These are phyloP conservation scores for Arthrobotrys conoides DNA, from an alignment of 2,329 filamentous ascomycete genomes.

Conservation along the genomic window DNA sequence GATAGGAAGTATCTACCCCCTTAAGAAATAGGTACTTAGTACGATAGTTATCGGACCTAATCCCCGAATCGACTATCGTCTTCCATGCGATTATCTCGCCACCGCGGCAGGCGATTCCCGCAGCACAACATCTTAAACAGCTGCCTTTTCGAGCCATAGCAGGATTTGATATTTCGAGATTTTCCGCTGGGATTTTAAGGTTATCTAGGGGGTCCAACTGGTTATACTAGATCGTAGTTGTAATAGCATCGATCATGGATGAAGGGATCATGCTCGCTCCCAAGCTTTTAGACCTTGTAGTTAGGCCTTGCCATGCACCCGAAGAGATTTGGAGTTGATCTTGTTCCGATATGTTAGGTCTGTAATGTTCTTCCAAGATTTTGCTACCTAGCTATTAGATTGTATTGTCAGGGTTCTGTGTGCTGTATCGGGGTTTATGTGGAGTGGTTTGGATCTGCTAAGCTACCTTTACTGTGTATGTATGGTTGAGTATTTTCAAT, in stretches of 20 bases:
- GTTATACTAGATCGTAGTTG: not conserved
- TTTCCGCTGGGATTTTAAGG: constrained; percentile 25
- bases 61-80: not conserved
- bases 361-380: not conserved
- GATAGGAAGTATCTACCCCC: no score
- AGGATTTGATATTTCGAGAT: constrained; percentile 1
- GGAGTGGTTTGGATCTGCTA: no score
- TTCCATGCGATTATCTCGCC: constrained; percentile 18
- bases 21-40: no score
- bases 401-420: no score
- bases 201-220: constrained; percentile 45
- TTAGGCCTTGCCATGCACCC: constrained; percentile 4
- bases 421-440: no score
- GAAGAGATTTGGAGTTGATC: constrained; percentile 2
- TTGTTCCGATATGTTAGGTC: constrained; percentile 34
- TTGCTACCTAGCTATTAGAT: no score
- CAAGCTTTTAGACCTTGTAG: constrained; percentile 12
- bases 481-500: no score
- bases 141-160: constrained; percentile 9
- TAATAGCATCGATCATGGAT: constrained; percentile 35
- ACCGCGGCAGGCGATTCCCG: not conserved
- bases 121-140: constrained; percentile 15
- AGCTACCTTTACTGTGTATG: no score
- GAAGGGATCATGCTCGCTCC: constrained; percentile 9
- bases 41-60: not conserved